Percentiles rank a stretch among this genome's conserved stretches.
These are phyloP conservation scores for Metschnikowia henanensis DNA, from an alignment of 805 yeast genomes.

Conservation along the genomic window DNA sequence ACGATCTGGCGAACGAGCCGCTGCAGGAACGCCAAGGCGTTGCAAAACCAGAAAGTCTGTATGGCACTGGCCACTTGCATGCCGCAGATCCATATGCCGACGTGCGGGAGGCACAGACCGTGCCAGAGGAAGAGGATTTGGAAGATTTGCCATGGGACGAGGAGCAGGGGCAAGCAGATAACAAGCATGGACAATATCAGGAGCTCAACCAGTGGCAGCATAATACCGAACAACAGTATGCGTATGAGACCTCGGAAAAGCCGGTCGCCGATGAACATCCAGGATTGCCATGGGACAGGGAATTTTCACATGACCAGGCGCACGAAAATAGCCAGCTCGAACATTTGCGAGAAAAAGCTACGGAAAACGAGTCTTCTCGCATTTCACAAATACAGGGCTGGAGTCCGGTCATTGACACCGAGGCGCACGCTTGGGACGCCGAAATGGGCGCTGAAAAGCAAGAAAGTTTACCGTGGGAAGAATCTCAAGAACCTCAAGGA, in stretches of 20 bases:
- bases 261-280: no score
- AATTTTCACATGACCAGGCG: no score
- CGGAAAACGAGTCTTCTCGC: no score
- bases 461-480: background rate
- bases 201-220: background rate
- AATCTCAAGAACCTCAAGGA: background rate
- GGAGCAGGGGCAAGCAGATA: background rate
- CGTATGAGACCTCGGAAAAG: no score
- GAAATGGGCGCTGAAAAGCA: background rate
- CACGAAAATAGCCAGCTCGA: no score
- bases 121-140: slow-evolving; percentile 1
- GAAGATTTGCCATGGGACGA: slow-evolving; percentile 16
- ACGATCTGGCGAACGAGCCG: slow-evolving; percentile 9
- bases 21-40: background rate
- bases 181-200: background rate
- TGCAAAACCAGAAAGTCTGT: background rate
- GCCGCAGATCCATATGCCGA: background rate
- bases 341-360: background rate
- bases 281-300: no score
- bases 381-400: background rate
- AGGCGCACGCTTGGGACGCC: background rate
- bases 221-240: background rate
- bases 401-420: background rate
- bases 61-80: background rate
- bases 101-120: background rate